A percentile compares a stretch with the other conserved stretches of the same genome.
These are phyloP conservation scores for Trypanosoma boissoni DNA, from an alignment of 208 protist genomes.

Conservation along the genomic window DNA sequence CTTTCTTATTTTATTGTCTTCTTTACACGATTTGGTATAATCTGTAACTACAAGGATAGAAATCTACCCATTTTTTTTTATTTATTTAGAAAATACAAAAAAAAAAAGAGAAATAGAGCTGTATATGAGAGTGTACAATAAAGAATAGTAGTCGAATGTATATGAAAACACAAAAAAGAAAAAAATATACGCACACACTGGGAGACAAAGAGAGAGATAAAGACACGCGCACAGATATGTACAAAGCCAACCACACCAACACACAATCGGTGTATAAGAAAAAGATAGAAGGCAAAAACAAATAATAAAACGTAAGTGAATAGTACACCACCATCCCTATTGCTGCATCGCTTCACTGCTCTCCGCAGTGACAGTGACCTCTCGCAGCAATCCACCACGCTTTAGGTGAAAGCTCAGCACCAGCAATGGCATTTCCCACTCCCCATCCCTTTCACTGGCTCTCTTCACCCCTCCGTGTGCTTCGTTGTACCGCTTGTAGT, in stretches of 20 bases:
- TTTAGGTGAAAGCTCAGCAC: conserved; percentile 25
- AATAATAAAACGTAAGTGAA: not conserved
- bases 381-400: conserved; percentile 12
- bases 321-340: not conserved
- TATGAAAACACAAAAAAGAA: not conserved
- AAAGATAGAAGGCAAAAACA: too few species aligned
- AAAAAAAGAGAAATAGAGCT: conserved; percentile 9
- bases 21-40: too few species aligned
- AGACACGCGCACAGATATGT: too few species aligned
- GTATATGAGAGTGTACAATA: not conserved
- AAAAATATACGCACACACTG: not conserved
- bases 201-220: not conserved
- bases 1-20: too few species aligned
- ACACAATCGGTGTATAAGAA: too few species aligned
- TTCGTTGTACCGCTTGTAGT: conserved; percentile 21
- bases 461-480: not conserved
- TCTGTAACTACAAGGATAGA: too few species aligned
- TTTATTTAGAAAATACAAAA: not conserved
- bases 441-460: not conserved
- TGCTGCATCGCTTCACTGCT: not conserved
- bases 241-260: too few species aligned
- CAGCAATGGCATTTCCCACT: conserved; percentile 10
- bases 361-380: conserved; percentile 7
- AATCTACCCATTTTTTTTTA: conserved; percentile 1
- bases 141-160: not conserved